These are phyloP conservation scores for Amanita pallidorosea DNA, from an alignment of 768 basidiomycete species.

Conservation along the genomic window DNA sequence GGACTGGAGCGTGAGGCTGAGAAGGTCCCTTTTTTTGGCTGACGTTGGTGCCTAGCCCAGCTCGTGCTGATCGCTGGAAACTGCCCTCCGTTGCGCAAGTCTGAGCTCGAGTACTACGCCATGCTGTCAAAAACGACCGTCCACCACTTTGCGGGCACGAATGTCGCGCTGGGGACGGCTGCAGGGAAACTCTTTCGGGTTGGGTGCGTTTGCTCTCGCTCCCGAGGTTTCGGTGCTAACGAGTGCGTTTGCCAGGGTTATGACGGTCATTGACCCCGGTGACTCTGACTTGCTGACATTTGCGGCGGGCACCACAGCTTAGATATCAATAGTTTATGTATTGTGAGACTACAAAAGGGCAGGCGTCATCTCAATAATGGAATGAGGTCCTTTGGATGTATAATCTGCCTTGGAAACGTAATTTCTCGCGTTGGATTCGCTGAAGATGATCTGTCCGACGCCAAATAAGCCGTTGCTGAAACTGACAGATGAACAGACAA, in stretches of 20 bases:
- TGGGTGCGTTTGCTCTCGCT: conserved; percentile 39
- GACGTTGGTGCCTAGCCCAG: conserved; percentile 65
- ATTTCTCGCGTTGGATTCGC: conserved; percentile 51
- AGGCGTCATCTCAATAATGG: conserved; percentile 72
- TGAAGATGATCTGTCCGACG: conserved; percentile 55
- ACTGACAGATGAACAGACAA: not conserved
- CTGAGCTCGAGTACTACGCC: conserved; percentile 99
- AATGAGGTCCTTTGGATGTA: conserved; percentile 56
- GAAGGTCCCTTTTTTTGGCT: conserved; percentile 85
- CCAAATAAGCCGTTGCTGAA: not conserved
- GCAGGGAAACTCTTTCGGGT: conserved; percentile 99
- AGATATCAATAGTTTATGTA: conserved; percentile 11
- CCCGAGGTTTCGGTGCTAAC: conserved; percentile 7
- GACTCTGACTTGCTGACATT: conserved; percentile 92
- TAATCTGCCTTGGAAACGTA: conserved; percentile 79
- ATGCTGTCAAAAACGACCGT: conserved; percentile 99
- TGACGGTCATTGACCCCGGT: conserved; percentile 93
- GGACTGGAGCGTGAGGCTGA: conserved; percentile 98
- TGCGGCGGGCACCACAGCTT: conserved; percentile 63
- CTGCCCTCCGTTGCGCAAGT: conserved; percentile 97
- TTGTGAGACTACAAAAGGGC: conserved; percentile 39
- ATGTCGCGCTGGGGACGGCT: conserved; percentile 96
- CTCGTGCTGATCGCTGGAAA: conserved; percentile 98
- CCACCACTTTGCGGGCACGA: conserved; percentile 96
- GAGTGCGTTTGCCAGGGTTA: conserved; percentile 51